Conservation (phyloP, 192 early-diverging fungal species). For the Coemansia sp. region DNA sequence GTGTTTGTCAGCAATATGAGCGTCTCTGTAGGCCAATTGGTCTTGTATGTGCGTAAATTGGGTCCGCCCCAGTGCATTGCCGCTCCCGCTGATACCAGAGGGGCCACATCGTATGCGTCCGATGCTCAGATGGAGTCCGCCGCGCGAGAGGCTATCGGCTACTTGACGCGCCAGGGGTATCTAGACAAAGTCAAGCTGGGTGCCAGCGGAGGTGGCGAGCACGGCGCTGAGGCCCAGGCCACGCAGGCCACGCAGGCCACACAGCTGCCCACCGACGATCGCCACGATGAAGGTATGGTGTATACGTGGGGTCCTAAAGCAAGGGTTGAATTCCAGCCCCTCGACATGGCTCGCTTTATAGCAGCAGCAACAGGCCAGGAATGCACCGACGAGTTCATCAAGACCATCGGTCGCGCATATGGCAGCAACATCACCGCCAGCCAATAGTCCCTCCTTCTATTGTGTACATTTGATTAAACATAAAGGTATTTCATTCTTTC, state of each 20-base stretch:
- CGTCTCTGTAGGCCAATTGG: constrained; percentile 41
- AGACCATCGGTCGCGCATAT: constrained; percentile 45
- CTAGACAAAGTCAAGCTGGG: constrained; percentile 29
- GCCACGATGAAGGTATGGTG: constrained; percentile 18
- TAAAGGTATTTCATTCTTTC: background rate
- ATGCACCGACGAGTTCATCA: constrained; percentile 44
- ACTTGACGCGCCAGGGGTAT: constrained; percentile 28
- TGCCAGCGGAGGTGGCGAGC: background rate
- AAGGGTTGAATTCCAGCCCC: constrained; percentile 36
- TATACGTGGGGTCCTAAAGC: constrained; percentile 53
- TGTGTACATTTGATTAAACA: background rate
- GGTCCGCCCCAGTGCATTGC: constrained; percentile 37
- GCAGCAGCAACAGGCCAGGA: constrained; percentile 42
- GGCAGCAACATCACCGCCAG: constrained; percentile 26
- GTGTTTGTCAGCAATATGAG: constrained; percentile 57
- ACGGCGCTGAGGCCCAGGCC: constrained; percentile 31
- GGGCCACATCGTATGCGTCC: background rate
- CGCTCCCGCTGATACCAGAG: background rate
- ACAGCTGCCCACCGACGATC: constrained; percentile 21
- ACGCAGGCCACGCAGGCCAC: constrained; percentile 45
- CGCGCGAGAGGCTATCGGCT: constrained; percentile 32
- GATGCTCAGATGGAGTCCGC: constrained; percentile 45
- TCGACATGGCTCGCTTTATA: constrained; percentile 53
- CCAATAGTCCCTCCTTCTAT: background rate
- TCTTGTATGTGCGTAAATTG: constrained; percentile 47